phyloP scores from a whole-genome alignment of 139 green algal species.

The Mesotaenium endlicherianum region DNA sequence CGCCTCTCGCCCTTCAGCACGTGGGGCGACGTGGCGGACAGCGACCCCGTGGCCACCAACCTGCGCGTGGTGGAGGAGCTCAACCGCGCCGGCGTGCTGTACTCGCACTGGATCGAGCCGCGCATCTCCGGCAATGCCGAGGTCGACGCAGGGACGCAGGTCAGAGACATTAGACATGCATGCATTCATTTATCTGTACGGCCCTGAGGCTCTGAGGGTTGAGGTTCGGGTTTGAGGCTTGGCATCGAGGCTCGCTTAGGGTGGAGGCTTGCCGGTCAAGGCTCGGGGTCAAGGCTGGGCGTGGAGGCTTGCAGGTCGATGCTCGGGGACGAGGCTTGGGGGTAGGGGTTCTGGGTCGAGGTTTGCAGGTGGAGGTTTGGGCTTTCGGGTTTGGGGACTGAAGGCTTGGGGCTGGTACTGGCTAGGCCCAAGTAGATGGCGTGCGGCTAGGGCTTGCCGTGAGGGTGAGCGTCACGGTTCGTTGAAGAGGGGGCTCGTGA shows the following conservation, averaged over 20 bases:
- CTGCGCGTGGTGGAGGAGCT: slow-evolving; percentile 55
- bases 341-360: background rate
- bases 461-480: no score
- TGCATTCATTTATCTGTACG: background rate
- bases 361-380: background rate
- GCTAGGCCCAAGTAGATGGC: background rate
- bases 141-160: background rate
- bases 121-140: slow-evolving; percentile 50
- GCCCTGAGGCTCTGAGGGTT: background rate
- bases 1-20: slow-evolving; percentile 69
- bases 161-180: background rate
- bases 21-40: slow-evolving; percentile 55
- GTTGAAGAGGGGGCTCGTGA: no score
- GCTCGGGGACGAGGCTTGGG: background rate
- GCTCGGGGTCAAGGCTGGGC: no score
- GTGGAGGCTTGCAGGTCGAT: background rate
- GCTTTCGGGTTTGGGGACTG: background rate
- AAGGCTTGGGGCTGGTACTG: background rate
- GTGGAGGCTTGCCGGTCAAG: no score
- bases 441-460: no score
- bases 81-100: slow-evolving; percentile 64
- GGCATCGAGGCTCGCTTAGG: background rate
- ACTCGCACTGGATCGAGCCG: slow-evolving; percentile 75
- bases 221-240: background rate
- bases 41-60: slow-evolving; percentile 28